Percentiles rank a stretch among this genome's conserved stretches.
phyloP scores from a whole-genome alignment of 2,329 filamentous ascomycete genomes.

The Colletotrichum godetiae region DNA sequence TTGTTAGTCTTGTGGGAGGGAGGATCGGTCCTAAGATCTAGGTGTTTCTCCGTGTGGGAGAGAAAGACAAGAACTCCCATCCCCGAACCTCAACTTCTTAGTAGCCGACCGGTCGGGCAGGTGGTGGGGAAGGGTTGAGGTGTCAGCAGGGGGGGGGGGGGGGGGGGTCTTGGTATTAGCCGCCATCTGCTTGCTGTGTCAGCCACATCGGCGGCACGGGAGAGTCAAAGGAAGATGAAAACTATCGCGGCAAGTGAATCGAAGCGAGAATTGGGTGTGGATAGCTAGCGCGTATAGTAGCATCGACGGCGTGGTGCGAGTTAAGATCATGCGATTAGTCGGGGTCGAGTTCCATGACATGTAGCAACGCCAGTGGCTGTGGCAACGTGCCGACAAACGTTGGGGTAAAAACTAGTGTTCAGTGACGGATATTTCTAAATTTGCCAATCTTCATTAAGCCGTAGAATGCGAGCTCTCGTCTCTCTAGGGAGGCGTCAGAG shows the following conservation, averaged over 20 bases:
- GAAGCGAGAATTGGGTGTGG: background rate
- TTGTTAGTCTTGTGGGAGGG: background rate
- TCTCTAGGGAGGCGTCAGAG: background rate
- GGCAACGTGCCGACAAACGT: slow-evolving; percentile 19
- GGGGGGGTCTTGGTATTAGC: background rate
- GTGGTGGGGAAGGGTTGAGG: background rate
- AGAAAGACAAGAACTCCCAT: background rate
- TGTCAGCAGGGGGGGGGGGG: too few species aligned
- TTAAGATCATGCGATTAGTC: background rate
- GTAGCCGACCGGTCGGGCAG: background rate
- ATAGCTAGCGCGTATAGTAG: background rate
- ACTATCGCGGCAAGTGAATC: too few species aligned
- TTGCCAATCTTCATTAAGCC: background rate
- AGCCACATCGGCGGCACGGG: background rate
- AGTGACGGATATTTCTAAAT: background rate
- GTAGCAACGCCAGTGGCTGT: background rate
- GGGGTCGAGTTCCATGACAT: background rate
- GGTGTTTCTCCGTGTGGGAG: background rate
- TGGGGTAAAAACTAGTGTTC: background rate
- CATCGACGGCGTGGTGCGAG: background rate
- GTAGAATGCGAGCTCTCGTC: background rate
- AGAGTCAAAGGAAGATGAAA: background rate
- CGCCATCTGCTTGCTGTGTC: background rate
- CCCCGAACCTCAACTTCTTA: background rate
- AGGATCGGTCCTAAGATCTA: background rate